A percentile compares a stretch with the other conserved stretches of the same genome.
These are phyloP conservation scores for Viola odorata DNA, from an alignment of 345 rosid species.

Conservation along the genomic window DNA sequence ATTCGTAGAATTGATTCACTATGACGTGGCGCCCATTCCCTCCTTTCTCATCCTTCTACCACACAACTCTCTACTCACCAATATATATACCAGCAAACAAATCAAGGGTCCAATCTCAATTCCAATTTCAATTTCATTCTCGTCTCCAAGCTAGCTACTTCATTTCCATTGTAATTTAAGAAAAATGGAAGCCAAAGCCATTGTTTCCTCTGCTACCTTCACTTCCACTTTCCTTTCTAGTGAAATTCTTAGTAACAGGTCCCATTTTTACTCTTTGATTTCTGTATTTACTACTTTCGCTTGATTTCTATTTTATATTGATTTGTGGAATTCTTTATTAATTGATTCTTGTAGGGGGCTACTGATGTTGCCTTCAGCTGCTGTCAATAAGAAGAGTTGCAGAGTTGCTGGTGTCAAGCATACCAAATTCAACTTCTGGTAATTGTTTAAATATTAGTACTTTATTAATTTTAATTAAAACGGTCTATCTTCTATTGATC, in stretches of 20 bases:
- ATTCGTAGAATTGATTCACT: background rate
- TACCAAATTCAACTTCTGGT: too few species aligned
- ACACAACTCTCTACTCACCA: background rate
- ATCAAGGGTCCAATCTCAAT: too few species aligned
- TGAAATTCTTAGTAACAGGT: background rate
- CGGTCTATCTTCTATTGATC: too few species aligned
- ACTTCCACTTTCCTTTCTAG: constrained; percentile 16
- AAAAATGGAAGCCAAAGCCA: constrained; percentile 31
- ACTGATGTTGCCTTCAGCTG: constrained; percentile 2
- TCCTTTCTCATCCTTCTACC: background rate
- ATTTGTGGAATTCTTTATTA: background rate
- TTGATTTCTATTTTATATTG: background rate
- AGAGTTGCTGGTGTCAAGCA: too few species aligned
- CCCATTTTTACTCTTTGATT: background rate
- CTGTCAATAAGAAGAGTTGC: too few species aligned
- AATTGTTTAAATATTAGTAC: too few species aligned
- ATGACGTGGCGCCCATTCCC: constrained; percentile 30
- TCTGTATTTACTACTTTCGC: background rate
- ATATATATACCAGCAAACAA: too few species aligned
- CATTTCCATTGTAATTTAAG: background rate
- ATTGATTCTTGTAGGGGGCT: constrained; percentile 3
- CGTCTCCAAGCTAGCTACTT: too few species aligned
- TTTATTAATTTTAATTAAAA: too few species aligned
- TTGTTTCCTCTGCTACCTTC: constrained; percentile 24
- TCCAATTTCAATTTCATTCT: background rate